Evolutionary conservation across 2,329 filamentous ascomycete species (phyloP), one percentile per base, ranked within the genome.

Genomic region (Epichloe coenophiala): DNA sequence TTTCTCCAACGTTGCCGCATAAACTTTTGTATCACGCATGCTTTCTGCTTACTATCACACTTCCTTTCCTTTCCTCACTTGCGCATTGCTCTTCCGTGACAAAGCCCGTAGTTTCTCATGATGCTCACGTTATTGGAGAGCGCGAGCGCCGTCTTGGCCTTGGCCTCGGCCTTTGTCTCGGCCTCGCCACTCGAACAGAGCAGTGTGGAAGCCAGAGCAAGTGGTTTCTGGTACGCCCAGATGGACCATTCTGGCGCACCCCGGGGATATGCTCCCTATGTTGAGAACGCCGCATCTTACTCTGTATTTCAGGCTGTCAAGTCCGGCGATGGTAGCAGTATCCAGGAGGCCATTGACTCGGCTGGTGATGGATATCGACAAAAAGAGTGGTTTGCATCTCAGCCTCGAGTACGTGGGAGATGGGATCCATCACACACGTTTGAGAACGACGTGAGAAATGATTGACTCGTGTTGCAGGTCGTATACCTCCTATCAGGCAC

Each of bases 401-500:
- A 71, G 54, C 70, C 69, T 15, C 62, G 69, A 64, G 68, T 59
- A 56, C 44, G 53, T 52, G 21, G 8, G 49, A 35, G 19, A 17
- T 7, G 11, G n/a, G 17, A 36, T 42, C 45, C 12, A 48, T 35
- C 21, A 42, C 12, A 48, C 33, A 15, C 31, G 6, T 6, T 19
- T 11, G 17, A 5, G 9, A 19, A 21, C 3, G 27, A 23, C 12
- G 12, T 19, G 5, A 3, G 27, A 5, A 19, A 39, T 17, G 6
- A 33, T 36, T 45, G 36, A 50, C 36, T 23, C 5, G 9, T 41
- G 5, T n/a, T 41, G 23, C 17, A 60, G 58, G 58, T 71, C 36
- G 69, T 72, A 2, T 72, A 71, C 47, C 64, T 72, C 40, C 68
- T 69, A 0, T 63, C 69, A 1, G 70, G 70, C 41, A 70, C 64